Conservation (phyloP, 2,329 filamentous ascomycete species). For the Penicillium expansum region DNA sequence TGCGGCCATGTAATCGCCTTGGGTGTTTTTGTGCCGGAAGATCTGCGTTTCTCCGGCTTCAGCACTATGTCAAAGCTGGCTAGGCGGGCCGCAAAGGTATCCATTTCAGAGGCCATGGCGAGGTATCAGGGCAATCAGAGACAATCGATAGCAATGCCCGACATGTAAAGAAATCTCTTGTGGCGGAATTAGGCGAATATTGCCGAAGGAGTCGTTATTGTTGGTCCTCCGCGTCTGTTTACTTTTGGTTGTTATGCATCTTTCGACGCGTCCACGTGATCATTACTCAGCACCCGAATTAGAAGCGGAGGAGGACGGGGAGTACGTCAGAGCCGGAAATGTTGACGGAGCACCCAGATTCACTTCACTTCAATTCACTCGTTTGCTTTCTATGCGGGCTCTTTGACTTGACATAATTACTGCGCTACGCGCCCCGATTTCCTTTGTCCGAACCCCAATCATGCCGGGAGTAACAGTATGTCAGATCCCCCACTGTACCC, state of each 20-base stretch:
- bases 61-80: constrained; percentile 72
- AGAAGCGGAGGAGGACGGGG: background rate
- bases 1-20: constrained; percentile 73
- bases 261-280: constrained; percentile 20
- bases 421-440: constrained; percentile 28
- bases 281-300: constrained; percentile 8
- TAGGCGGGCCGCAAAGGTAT: constrained; percentile 71
- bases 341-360: constrained; percentile 2
- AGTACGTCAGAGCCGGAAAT: constrained; percentile 12
- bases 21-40: constrained; percentile 61
- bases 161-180: background rate
- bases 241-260: constrained; percentile 14
- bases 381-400: constrained; percentile 25
- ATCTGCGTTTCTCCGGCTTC: constrained; percentile 63
- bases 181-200: background rate
- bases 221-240: constrained; percentile 17
- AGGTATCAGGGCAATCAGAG: background rate
- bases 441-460: constrained; percentile 18
- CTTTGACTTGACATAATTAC: constrained; percentile 17
- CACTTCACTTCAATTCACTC: constrained; percentile 8
- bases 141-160: background rate
- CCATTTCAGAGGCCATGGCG: constrained; percentile 44
- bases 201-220: constrained; percentile 4
- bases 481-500: constrained; percentile 10
- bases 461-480: constrained; percentile 36